Base-by-base conservation (phyloP, 257 asterid species). In the Solanum chaucha region DNA sequence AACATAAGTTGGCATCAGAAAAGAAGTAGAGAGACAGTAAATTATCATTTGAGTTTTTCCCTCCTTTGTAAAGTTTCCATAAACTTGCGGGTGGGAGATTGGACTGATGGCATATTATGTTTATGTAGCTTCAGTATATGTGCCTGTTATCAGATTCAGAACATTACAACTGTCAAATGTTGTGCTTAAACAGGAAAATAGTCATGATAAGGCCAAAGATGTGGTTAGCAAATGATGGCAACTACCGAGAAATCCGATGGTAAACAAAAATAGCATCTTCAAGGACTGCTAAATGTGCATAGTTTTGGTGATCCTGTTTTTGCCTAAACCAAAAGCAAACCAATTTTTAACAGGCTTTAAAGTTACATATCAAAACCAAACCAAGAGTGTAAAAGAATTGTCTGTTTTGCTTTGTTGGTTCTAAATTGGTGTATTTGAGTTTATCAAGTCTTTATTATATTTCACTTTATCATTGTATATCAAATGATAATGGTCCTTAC, bases 1-100 rank as follows among this genome's bases (percentile, higher is more conserved):
- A n/a, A n/a, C n/a, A 75, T 24, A 77, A 77, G 34, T 24, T 77
- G 35, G 36, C 83, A 24, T 77, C 83, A 40, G 55, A 73, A 73
- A 9, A 20, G 48, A 73, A 73, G 51, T 35, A 73, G 51, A 72
- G 81, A 38, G 55, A 5, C 34, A 73, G n/a, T 32, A 36, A 10
- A 20, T 73, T 36, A 36, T 12, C 30, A n/a, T 75, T 75, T 40
- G 35, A 75, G 59, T 20, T 75, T 51, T 51, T 51, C 61, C 13
- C 14, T n/a, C 22, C 14, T 32, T 75, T 11, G 34, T 75, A 28
- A 64, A 40, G 64, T 41, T 59, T 24, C 35, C 28, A 36, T 30
- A 4, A 30, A 81, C 55, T 88, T 89, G 87, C 92, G 94, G 99
- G 91, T 95, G 99, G 99, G 98, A 46, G 55, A 46, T 46, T 46